These are phyloP conservation scores for Corymbia maculata DNA, from an alignment of 345 rosid species.

Conservation along the genomic window DNA sequence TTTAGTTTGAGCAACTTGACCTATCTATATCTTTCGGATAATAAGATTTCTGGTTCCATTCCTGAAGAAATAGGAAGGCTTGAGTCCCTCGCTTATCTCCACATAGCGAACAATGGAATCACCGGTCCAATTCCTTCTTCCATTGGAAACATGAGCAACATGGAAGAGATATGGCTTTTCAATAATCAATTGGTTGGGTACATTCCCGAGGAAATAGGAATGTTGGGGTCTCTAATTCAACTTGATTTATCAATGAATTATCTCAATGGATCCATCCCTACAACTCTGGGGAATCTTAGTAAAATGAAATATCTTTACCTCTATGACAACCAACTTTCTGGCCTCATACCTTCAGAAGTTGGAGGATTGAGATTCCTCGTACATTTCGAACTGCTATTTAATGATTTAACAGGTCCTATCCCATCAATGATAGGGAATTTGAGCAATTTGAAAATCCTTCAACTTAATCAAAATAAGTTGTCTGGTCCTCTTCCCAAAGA, in stretches of 20 bases:
- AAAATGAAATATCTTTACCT: fast-evolving
- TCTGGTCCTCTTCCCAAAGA: not conserved
- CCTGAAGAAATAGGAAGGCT: too few species aligned
- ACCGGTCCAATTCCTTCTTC: not conserved
- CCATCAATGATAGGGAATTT: not conserved
- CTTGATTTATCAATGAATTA: fast-evolving
- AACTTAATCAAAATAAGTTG: fast-evolving
- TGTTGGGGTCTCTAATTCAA: fast-evolving
- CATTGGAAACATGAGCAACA: not conserved
- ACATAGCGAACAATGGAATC: not conserved
- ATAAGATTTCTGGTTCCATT: too few species aligned
- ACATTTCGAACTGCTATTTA: fast-evolving
- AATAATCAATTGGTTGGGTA: fast-evolving
- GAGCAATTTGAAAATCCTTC: fast-evolving
- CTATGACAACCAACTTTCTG: not conserved
- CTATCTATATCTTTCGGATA: too few species aligned
- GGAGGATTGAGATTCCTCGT: not conserved
- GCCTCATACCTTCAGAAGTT: not conserved
- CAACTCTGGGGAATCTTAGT: not conserved
- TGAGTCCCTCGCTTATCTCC: too few species aligned
- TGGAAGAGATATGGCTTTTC: fast-evolving
- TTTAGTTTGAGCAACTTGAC: too few species aligned
- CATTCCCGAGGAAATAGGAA: not conserved
- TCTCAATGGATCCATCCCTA: not conserved
- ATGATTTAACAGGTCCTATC: not conserved